Base-by-base conservation (phyloP, 768 basidiomycete genomes). In the Boletus reticulatus region DNA sequence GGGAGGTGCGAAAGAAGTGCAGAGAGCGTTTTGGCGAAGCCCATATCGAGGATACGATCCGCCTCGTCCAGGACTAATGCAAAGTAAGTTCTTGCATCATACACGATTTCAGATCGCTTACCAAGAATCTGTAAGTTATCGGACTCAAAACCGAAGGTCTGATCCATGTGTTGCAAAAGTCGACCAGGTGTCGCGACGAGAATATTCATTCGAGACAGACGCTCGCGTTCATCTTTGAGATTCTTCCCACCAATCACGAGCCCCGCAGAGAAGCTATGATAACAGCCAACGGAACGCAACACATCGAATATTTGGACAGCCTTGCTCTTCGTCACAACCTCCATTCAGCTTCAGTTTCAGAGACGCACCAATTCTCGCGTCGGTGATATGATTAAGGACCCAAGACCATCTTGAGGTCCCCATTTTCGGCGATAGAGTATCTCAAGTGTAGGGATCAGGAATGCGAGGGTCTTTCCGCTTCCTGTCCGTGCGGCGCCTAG, bases 261-360 rank as follows among this genome's bases (percentile, higher is more conserved):
- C 0, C 95, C 96, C 0, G 96, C 96, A 7, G 93, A 96, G 72
- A 98, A 96, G 17, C 81, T 78, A 64, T 99, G 96, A 63, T 87
- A 87, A 43, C 88, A 87, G 4, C 97, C 97, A 55, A 98, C 90
- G 41, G 90, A 88, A n/a, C 93, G 84, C 29, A 99, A 72, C 8
- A 98, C 94, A 44, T 96, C 93, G 68, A 98, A 99, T 56, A 98
- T 99, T 78, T 99, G 97, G 17, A 98, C 91, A 2, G 96, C 96
- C 93, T 94, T 56, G 48, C 32, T 29, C 39, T 7, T 19, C 17
- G 53, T 64, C 34, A 59, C 37, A 46, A 53, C 44, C 24, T 42
- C 27, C n/a, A 34, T 43, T 43, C 14, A 31, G 27, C 50, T 43
- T 8, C 51, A 44, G 42, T 24, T 16, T 29, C 24, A 27, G 12